Percentiles rank a stretch among this genome's conserved stretches.
These are phyloP conservation scores for Spathaspora girioi DNA, from an alignment of 805 yeast species.

Conservation along the genomic window DNA sequence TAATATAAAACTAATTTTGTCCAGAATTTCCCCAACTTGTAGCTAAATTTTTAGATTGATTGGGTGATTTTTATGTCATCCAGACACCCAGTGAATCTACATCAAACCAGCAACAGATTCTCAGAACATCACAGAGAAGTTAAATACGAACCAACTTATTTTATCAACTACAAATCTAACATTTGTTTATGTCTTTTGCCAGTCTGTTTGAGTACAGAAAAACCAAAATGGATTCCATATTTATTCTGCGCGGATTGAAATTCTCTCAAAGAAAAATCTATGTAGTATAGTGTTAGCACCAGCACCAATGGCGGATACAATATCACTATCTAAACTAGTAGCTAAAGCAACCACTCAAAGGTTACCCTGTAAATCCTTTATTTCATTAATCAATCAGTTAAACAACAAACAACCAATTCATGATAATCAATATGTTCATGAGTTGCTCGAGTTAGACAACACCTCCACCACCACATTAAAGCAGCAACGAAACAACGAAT, in stretches of 20 bases:
- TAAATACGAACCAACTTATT: no score
- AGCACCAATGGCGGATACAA: constrained; percentile 2
- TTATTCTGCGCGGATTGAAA: background rate
- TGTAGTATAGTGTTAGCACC: background rate
- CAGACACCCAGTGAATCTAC: no score
- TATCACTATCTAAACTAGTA: constrained; percentile 15
- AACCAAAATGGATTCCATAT: background rate
- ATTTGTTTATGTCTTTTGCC: no score
- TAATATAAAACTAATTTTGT: no score
- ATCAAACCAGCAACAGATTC: no score
- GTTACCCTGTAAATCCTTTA: constrained; percentile 21
- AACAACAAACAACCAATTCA: constrained; percentile 15
- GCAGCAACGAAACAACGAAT: constrained; percentile 6
- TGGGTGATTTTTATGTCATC: no score
- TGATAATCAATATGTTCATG: constrained; percentile 22
- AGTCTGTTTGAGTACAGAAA: background rate
- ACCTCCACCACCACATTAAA: background rate
- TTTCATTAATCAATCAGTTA: constrained; percentile 25
- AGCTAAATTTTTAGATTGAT: no score
- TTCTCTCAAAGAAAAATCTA: background rate
- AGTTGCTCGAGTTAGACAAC: constrained; percentile 19
- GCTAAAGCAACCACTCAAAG: constrained; percentile 16
- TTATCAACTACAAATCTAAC: no score
- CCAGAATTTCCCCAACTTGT: no score
- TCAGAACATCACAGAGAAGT: no score